Evolutionary conservation across 179 eudicot species (phyloP).

Genomic region (Beta lomatogona): DNA sequence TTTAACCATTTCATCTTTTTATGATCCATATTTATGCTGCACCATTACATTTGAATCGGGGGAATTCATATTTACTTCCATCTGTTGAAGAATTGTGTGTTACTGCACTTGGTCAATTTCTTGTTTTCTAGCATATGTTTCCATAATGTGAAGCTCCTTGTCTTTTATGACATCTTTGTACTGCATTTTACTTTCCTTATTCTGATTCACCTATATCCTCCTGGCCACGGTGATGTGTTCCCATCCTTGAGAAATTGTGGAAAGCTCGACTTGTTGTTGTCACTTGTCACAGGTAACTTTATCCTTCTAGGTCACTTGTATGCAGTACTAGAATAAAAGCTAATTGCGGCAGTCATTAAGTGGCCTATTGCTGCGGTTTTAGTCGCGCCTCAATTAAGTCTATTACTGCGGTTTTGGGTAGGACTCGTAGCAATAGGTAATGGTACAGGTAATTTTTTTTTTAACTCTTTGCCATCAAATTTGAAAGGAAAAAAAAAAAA

Average conservation of each 20-base stretch:
- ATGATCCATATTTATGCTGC: neutral
- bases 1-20: neutral
- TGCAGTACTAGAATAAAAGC: too few species aligned
- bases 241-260: constrained; percentile 94
- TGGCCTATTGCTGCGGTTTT: too few species aligned
- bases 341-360: too few species aligned
- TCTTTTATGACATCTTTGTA: neutral
- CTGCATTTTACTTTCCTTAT: neutral
- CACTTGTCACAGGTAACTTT: constrained; percentile 75
- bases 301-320: neutral
- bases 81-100: neutral
- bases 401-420: too few species aligned
- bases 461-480: too few species aligned
- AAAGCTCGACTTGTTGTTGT: constrained; percentile 81
- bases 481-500: too few species aligned
- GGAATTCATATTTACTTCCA: neutral
- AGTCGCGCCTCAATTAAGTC: too few species aligned
- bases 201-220: constrained; percentile 51
- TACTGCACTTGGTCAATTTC: neutral
- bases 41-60: neutral
- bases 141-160: neutral
- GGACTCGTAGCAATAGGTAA: too few species aligned
- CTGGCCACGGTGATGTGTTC: constrained; percentile 99
- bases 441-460: too few species aligned
- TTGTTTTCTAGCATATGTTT: neutral